These are phyloP conservation scores for Wickerhamomyces queroliae DNA, from an alignment of 805 yeast species.

Conservation along the genomic window DNA sequence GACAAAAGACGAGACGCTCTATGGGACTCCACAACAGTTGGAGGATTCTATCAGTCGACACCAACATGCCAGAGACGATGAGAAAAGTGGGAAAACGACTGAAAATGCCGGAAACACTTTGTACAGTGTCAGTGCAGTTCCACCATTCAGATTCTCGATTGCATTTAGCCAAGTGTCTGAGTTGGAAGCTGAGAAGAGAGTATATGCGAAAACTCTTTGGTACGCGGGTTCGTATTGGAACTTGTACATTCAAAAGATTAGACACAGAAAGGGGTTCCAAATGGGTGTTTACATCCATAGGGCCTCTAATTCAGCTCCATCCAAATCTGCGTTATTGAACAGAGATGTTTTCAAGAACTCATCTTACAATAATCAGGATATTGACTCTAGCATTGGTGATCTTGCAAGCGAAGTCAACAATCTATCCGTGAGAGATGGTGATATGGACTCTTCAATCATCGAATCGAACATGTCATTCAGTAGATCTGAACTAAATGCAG, in stretches of 20 bases:
- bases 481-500: neutral
- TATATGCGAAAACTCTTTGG: slow-evolving; percentile 48
- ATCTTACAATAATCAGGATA: neutral
- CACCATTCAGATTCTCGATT: slow-evolving; percentile 50
- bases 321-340: slow-evolving; percentile 34
- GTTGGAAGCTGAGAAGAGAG: slow-evolving; percentile 38
- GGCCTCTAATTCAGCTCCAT: slow-evolving; percentile 33
- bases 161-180: slow-evolving; percentile 44
- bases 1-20: slow-evolving; percentile 39
- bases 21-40: slow-evolving; percentile 36
- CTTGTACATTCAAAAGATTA: slow-evolving; percentile 44
- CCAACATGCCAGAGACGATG: slow-evolving; percentile 14
- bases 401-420: slow-evolving; percentile 6
- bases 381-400: slow-evolving; percentile 3
- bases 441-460: neutral
- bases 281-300: slow-evolving; percentile 54
- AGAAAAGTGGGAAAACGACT: slow-evolving; percentile 15
- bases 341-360: slow-evolving; percentile 27
- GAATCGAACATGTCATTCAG: too few species aligned
- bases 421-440: slow-evolving; percentile 5
- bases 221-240: slow-evolving; percentile 62
- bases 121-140: slow-evolving; percentile 36
- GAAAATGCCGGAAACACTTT: slow-evolving; percentile 9
- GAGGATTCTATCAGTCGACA: slow-evolving; percentile 23
- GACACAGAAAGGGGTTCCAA: slow-evolving; percentile 36